phyloP scores from a whole-genome alignment of 2,329 filamentous ascomycete genomes.

The Macrophomina phaseolina region DNA sequence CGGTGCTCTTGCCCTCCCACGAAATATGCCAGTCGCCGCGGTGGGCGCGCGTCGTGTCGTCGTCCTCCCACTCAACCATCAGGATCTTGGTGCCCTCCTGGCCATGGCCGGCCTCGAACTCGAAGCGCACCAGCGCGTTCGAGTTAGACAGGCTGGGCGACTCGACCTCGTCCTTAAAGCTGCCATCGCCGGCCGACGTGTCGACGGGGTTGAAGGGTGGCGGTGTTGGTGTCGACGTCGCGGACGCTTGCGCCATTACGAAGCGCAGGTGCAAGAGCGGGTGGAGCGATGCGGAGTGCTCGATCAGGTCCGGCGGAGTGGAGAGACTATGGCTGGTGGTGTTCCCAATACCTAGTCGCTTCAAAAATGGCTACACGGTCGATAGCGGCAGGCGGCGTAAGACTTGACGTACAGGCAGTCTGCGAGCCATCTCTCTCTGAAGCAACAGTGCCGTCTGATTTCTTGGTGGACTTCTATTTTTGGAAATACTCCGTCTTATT shows the following conservation, averaged over 20 bases:
- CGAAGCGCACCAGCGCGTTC: slow-evolving; percentile 79
- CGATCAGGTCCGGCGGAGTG: slow-evolving; percentile 9
- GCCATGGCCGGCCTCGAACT: slow-evolving; percentile 77
- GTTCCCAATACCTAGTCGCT: slow-evolving; percentile 3
- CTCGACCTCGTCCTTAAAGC: slow-evolving; percentile 48
- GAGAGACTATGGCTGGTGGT: neutral
- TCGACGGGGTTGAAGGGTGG: slow-evolving; percentile 51
- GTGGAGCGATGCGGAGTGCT: slow-evolving; percentile 20
- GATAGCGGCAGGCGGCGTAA: slow-evolving; percentile 13
- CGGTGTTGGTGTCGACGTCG: slow-evolving; percentile 38
- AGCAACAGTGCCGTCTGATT: slow-evolving; percentile 26
- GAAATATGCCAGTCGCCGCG: slow-evolving; percentile 74
- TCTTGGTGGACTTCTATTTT: slow-evolving; percentile 27
- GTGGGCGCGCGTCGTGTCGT: slow-evolving; percentile 54
- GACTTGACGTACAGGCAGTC: slow-evolving; percentile 1
- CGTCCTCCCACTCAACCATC: slow-evolving; percentile 89
- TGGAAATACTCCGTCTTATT: slow-evolving; percentile 27
- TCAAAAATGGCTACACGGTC: slow-evolving; percentile 1
- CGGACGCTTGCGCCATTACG: slow-evolving; percentile 33
- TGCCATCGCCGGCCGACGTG: slow-evolving; percentile 40
- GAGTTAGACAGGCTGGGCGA: slow-evolving; percentile 55
- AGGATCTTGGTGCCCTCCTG: slow-evolving; percentile 89
- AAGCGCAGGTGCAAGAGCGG: slow-evolving; percentile 27
- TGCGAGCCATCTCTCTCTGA: slow-evolving; percentile 22
- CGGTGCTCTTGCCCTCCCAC: slow-evolving; percentile 80